Evolutionary conservation across 805 yeast species (phyloP), one percentile per base, ranked within the genome.

Genomic region (Starmera quercuum): DNA sequence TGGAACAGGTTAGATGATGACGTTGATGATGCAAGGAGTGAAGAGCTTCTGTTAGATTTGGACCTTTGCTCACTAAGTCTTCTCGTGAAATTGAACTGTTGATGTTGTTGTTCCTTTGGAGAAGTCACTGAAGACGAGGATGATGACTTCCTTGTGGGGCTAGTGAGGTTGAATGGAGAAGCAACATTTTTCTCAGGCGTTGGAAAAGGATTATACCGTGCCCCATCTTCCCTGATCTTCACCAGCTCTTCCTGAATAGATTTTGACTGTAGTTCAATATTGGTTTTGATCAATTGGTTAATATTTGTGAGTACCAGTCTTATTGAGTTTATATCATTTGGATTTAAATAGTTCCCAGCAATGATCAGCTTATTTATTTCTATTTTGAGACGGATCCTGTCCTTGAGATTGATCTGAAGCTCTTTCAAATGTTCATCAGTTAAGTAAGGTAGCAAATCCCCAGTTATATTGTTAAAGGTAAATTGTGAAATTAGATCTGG

Each of bases 361-460:
- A 24, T 44, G 12, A 73, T 55, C 27, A 85, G 58, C 26, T 66
- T 72, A 45, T 75, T 70, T 26, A 86, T 70, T 20, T 74, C 69
- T 32, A 69, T 64, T 51, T 84, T 75, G 27, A 87, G 59, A 26
- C 56, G 53, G 4, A 88, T 62, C 19, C 95, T 65, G 14, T 71
- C 68, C 20, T 70, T 68, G 21, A 82, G 51, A 22, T 40, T 36
- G 2, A 83, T 67, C 3, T 88, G 94, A 49, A 90, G 59, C 34
- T 87, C 95, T 39, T 66, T 63, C 29, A 88, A 70, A 50, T 86
- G 92, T 7, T 71, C 74, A 10, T 83, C 73, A 21, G 75, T 74
- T 32, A 88, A 61, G 40, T 74, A 78, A 2, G 84, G 76, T 33
- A 90, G 59, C 4, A 83, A 66, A 20, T 81, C 73, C 2, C 95